Evolutionary conservation across 2,329 filamentous ascomycete species (phyloP), one percentile per base, ranked within the genome.

Genomic region (Taxawa tesnikishii): DNA sequence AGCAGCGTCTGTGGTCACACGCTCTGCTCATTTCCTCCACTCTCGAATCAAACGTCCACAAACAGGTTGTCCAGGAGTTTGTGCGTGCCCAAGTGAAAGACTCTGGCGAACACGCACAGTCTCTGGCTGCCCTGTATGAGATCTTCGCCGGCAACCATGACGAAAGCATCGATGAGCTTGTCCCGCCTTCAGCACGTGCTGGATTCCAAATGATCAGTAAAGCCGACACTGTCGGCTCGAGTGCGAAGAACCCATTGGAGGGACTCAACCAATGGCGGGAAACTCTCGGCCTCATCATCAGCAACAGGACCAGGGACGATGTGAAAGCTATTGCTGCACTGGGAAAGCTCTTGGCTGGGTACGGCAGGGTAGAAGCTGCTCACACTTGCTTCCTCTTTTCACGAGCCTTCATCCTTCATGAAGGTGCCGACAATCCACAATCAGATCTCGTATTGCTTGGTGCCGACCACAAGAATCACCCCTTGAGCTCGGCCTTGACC

Each of bases 361-460:
- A 98, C 53, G 83, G 83, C 23, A 73, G 92, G 38, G 75, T 80
- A 8, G 88, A 96, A 54, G 92, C 92, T 13, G 85, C 88, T 15
- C 90, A 96, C 43, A 79, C 90, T 28, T 98, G 92, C 63, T 94
- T 80, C 60, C 66, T 99, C 12, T 93, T 98, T 52, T 83, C 84
- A 9, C 72, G 80, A 27, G 67, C 65, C 15, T 62, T 72, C 13
- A 70, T 78, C 1, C 63, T 84, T 6, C 82, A 94, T 50, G 79
- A 81, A 29, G 90, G 88, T 4, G 63, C 81, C 6, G 87, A 96
- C 51, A 88, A 98, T 46, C 67, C 77, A 1, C 73, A 75, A 28
- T 70, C 79, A 3, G 75, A 79, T 46, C 79, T 96, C 43, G 81
- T 90, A 5, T 70, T 96, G 6, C 65, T 98, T 14, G 88, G 90